Conservation (phyloP, 2,329 filamentous ascomycete genomes). For the Truncatella angustata region DNA sequence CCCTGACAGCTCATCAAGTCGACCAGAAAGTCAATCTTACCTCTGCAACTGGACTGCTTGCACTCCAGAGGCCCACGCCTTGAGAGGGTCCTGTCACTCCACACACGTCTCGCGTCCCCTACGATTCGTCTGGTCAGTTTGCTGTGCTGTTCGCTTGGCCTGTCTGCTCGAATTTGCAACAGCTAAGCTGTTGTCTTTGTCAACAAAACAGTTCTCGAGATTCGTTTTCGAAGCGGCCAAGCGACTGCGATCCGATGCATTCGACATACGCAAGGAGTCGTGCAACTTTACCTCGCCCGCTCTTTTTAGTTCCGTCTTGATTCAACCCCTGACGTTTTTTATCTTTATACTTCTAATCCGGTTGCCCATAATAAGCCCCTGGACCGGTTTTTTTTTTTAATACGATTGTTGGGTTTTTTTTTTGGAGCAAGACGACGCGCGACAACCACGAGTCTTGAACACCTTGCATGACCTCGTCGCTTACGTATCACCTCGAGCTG, state of each 20-base stretch:
- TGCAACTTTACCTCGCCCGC: slow-evolving; percentile 7
- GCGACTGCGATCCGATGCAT: slow-evolving; percentile 14
- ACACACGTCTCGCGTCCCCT: slow-evolving; percentile 1
- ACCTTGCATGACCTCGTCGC: no score
- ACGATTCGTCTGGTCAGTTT: neutral
- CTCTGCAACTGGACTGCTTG: neutral
- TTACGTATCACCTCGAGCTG: no score
- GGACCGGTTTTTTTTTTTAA: neutral
- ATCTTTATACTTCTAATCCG: neutral
- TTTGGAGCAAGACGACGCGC: slow-evolving; percentile 3
- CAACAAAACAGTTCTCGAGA: neutral
- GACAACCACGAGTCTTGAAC: slow-evolving; percentile 13
- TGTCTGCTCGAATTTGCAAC: neutral
- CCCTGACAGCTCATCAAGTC: slow-evolving; percentile 7
- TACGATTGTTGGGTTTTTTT: no score
- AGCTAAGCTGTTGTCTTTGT: neutral
- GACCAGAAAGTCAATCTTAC: slow-evolving; percentile 1
- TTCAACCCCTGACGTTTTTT: neutral
- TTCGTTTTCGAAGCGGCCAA: slow-evolving; percentile 7
- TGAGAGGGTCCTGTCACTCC: neutral
- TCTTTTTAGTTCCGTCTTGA: slow-evolving; percentile 10
- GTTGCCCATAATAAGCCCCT: no score
- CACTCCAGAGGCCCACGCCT: no score
- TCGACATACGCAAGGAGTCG: slow-evolving; percentile 12
- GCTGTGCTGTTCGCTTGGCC: neutral